Conservation (phyloP, 208 protist species). For the Borovskyia barvae region DNA sequence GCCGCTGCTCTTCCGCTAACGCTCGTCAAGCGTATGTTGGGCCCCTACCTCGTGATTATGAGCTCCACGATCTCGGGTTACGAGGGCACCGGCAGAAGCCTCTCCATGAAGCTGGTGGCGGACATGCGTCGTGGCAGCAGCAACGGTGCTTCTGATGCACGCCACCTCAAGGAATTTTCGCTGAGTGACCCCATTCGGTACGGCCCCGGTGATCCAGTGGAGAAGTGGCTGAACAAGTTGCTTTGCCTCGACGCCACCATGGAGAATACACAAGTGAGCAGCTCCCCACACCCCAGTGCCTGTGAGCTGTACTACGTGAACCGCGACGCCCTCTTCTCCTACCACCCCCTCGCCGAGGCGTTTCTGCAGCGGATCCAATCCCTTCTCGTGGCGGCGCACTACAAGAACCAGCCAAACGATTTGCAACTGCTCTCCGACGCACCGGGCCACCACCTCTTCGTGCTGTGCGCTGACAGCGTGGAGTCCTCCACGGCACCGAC, state of each 20-base stretch:
- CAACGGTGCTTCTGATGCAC: constrained; percentile 15
- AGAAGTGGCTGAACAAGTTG: constrained; percentile 98
- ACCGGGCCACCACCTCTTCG: constrained; percentile 98
- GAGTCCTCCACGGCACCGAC: constrained; percentile 43
- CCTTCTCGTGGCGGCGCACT: constrained; percentile 96
- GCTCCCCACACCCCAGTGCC: constrained; percentile 90
- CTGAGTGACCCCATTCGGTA: constrained; percentile 99
- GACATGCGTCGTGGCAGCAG: constrained; percentile 91
- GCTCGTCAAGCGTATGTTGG: constrained; percentile 95
- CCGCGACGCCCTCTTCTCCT: constrained; percentile 99
- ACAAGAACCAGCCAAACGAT: constrained; percentile 99
- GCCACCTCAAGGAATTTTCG: constrained; percentile 93
- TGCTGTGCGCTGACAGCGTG: constrained; percentile 89
- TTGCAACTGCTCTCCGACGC: constrained; percentile 99
- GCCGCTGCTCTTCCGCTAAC: constrained; percentile 99
- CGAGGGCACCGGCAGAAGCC: constrained; percentile 98
- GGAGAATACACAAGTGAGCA: constrained; percentile 38
- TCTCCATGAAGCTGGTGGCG: constrained; percentile 99
- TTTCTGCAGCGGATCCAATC: constrained; percentile 96
- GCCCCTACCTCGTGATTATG: constrained; percentile 98
- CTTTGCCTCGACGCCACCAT: constrained; percentile 97
- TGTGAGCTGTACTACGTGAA: constrained; percentile 99
- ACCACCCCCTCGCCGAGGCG: constrained; percentile 92
- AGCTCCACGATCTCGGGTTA: constrained; percentile 99
- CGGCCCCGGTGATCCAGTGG: constrained; percentile 92